Percentiles rank a stretch among this genome's conserved stretches.
phyloP scores from a whole-genome alignment of 495 filamentous ascomycete genomes.

The Rhypophila decipiens region DNA sequence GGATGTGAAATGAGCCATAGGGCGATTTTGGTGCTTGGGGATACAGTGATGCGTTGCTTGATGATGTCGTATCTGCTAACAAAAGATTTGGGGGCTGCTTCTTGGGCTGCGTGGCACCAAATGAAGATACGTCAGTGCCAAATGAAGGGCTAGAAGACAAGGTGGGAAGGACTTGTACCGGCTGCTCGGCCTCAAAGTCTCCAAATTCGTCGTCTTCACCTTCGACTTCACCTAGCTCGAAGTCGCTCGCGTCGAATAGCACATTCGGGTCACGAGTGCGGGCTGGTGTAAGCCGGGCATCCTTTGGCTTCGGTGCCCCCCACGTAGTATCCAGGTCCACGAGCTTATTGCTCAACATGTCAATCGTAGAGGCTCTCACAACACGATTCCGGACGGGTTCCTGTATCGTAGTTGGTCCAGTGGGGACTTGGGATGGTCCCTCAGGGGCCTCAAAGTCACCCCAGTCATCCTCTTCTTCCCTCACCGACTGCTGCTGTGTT shows the following conservation, averaged over 20 bases:
- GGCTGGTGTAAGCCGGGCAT: conserved; percentile 5
- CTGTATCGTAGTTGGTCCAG: conserved; percentile 1
- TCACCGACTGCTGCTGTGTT: conserved; percentile 19
- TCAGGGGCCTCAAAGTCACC: conserved; percentile 61
- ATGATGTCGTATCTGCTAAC: conserved; percentile 17
- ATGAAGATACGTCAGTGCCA: too few species aligned
- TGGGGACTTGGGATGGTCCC: conserved; percentile 2
- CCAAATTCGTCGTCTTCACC: conserved; percentile 45
- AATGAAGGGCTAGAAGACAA: too few species aligned
- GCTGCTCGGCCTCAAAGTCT: conserved; percentile 41
- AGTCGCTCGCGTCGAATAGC: conserved; percentile 45
- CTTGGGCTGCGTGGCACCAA: conserved; percentile 13
- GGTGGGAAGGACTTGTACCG: too few species aligned
- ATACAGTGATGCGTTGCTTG: conserved; percentile 14
- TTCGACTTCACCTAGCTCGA: conserved; percentile 26
- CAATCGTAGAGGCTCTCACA: conserved; percentile 36
- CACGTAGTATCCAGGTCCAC: conserved; percentile 24
- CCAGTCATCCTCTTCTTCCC: conserved; percentile 62
- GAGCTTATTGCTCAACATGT: conserved; percentile 39
- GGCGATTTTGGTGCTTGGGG: conserved; percentile 45
- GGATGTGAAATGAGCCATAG: conserved; percentile 40
- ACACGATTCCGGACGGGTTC: conserved; percentile 22
- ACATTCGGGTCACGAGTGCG: conserved; percentile 34
- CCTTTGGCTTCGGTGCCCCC: conserved; percentile 4
- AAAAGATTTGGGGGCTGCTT: conserved; percentile 25